Conservation (phyloP, 2,329 filamentous ascomycete species). For the Nemania diffusa region DNA sequence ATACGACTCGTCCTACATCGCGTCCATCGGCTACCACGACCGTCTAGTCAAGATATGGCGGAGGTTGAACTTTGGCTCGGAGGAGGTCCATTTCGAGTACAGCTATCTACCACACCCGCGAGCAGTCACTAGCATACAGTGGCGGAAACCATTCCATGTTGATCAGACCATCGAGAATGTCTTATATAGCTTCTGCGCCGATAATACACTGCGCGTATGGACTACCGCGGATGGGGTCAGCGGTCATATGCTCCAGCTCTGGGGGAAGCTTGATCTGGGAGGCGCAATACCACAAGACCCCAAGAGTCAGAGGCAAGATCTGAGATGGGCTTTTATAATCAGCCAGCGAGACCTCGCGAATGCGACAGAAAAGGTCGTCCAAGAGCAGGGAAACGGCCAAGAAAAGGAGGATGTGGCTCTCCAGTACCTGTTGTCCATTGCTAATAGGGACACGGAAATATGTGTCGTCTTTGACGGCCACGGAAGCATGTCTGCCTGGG, state of each 20-base stretch:
- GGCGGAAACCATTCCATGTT: slow-evolving; percentile 80
- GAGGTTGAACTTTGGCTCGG: slow-evolving; percentile 81
- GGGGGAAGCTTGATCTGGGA: slow-evolving; percentile 81
- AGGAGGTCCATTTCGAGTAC: slow-evolving; percentile 88
- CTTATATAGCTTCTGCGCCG: slow-evolving; percentile 87
- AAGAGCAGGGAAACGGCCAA: slow-evolving; percentile 64
- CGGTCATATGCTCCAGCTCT: slow-evolving; percentile 78
- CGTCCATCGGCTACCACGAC: slow-evolving; percentile 81
- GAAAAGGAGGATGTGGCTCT: slow-evolving; percentile 76
- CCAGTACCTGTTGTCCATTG: slow-evolving; percentile 85
- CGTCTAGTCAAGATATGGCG: slow-evolving; percentile 93
- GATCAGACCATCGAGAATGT: slow-evolving; percentile 87
- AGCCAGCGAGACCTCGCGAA: slow-evolving; percentile 82
- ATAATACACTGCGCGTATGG: slow-evolving; percentile 86
- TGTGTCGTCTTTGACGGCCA: slow-evolving; percentile 85
- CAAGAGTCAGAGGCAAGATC: slow-evolving; percentile 45
- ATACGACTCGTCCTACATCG: slow-evolving; percentile 87
- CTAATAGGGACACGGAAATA: slow-evolving; percentile 86
- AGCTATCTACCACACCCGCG: slow-evolving; percentile 88
- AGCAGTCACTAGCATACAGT: slow-evolving; percentile 83
- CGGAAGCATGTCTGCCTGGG: slow-evolving; percentile 92
- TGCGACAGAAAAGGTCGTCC: slow-evolving; percentile 80
- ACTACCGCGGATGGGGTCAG: slow-evolving; percentile 77
- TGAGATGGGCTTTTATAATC: slow-evolving; percentile 81
- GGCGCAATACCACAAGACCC: slow-evolving; percentile 69